Conservation (phyloP, 2,329 filamentous ascomycete species). For the Zelopaecilomyces penicillatus region DNA sequence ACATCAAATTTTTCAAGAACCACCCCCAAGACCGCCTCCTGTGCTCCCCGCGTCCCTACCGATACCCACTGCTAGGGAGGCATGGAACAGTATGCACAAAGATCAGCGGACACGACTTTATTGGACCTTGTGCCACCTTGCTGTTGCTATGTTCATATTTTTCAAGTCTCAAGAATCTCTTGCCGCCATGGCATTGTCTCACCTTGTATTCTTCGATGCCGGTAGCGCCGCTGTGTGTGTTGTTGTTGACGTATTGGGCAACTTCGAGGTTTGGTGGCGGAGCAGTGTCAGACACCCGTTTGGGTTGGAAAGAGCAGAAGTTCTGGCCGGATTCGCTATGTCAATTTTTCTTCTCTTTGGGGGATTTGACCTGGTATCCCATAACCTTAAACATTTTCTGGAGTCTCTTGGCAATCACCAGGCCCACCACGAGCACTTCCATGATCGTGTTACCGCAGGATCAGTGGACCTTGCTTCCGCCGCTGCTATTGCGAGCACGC, state of each 20-base stretch:
- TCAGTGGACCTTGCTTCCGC: conserved; percentile 74
- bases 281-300: conserved; percentile 92
- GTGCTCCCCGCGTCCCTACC: conserved; percentile 87
- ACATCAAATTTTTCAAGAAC: conserved; percentile 94
- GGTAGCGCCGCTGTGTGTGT: conserved; percentile 87
- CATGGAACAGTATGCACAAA: conserved; percentile 78
- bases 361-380: conserved; percentile 88
- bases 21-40: conserved; percentile 73
- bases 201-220: conserved; percentile 91
- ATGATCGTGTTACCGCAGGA: conserved; percentile 61
- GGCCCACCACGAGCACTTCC: conserved; percentile 60
- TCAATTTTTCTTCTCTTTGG: conserved; percentile 96
- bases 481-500: conserved; percentile 71
- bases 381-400: conserved; percentile 87
- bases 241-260: conserved; percentile 82
- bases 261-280: conserved; percentile 96
- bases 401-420: conserved; percentile 55
- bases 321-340: conserved; percentile 91
- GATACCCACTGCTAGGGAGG: conserved; percentile 81
- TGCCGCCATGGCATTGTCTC: conserved; percentile 84
- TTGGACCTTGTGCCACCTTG: conserved; percentile 86
- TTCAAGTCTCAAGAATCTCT: conserved; percentile 79
- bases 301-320: conserved; percentile 82
- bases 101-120: conserved; percentile 76
- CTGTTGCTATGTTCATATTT: conserved; percentile 75